These are phyloP conservation scores for Alternaria ethzedia DNA, from an alignment of 2,329 filamentous ascomycete species.

Conservation along the genomic window DNA sequence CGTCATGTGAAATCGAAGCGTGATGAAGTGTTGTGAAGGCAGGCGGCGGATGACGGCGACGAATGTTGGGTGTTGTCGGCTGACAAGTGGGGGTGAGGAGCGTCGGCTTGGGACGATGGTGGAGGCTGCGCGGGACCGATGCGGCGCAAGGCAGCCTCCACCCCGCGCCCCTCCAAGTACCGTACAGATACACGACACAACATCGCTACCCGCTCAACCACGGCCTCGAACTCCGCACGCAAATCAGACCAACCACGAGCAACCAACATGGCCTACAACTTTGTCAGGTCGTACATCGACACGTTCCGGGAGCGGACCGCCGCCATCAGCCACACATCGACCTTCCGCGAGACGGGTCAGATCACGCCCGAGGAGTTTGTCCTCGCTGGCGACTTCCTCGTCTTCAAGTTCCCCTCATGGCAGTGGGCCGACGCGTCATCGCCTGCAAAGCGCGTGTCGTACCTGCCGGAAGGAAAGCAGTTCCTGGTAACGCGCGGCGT, in stretches of 20 bases:
- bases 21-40: neutral
- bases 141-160: constrained; percentile 5
- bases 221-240: neutral
- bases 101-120: neutral
- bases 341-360: constrained; percentile 90
- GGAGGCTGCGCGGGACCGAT: neutral
- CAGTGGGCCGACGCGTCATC: constrained; percentile 90
- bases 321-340: constrained; percentile 86
- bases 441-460: constrained; percentile 76
- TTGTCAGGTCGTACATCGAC: constrained; percentile 86
- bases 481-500: constrained; percentile 94
- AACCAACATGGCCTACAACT: constrained; percentile 75
- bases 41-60: neutral
- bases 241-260: neutral
- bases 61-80: neutral
- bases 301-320: constrained; percentile 90
- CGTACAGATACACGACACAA: constrained; percentile 3
- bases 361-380: constrained; percentile 98
- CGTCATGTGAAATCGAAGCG: neutral
- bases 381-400: constrained; percentile 93
- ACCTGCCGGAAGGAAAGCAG: constrained; percentile 90
- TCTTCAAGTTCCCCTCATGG: constrained; percentile 99
- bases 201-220: neutral
- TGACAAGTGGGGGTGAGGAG: neutral
- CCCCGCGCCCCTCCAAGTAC: constrained; percentile 14